Base-by-base conservation (phyloP, 2,329 filamentous ascomycete genomes). In the Aspergillus chevalieri region DNA sequence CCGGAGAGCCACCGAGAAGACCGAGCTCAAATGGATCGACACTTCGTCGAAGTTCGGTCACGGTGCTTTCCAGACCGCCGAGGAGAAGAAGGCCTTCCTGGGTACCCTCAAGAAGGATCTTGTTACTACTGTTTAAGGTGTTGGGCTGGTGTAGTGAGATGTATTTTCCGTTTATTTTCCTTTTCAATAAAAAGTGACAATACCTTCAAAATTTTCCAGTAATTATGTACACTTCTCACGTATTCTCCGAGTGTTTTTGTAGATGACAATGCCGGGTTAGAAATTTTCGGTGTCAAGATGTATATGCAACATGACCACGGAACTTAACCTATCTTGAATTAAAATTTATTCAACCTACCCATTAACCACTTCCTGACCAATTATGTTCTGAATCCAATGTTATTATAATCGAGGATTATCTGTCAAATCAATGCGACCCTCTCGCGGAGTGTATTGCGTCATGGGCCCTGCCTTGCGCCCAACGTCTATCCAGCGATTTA, bases 1-100 rank as follows among this genome's bases (percentile, higher is more conserved):
- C 72, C 84, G 93, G 74, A 90, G 86, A 76, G 89, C 93, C 50
- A 83, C 95, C 71, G 93, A 98, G 87, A 97, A 98, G 89, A 88
- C 97, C 75, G 89, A 92, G 72, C 88, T 98, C 81, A 98, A 98
- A 81, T 98, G 93, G 93, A 98, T 98, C 87, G 93, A 98, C 72
- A 98, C 93, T 68, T 96, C 91, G 57, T 96, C 91, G 80, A 95
- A 98, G 84, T 98, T 98, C 78, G 93, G 93, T 78, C 93, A 98
- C 82, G 93, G 93, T 85, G 92, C 90, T 70, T 98, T 95, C 89
- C 93, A 98, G 83, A 98, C 93, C 59, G 81, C 86, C 63, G 87
- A 88, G 72, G 93, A 98, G 87, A 98, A 98, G 90, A 89, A 87
- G 80, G 85, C 89, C 74, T 93, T 89, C 83, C 76, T 95, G 78